These are phyloP conservation scores for Galeopsis tetrahit DNA, from an alignment of 257 asterid species.

Conservation along the genomic window DNA sequence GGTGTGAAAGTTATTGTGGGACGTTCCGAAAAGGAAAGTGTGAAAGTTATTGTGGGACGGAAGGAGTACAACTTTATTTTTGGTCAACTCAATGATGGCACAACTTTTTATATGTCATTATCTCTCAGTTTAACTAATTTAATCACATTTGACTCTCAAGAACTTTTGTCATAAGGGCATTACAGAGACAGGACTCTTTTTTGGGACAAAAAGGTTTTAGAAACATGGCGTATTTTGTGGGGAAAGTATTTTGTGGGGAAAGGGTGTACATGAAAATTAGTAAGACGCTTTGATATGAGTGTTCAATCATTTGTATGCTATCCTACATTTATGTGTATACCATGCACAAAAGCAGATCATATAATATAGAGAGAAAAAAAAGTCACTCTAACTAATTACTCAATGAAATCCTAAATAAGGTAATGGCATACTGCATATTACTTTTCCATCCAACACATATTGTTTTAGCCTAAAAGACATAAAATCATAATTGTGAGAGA, in stretches of 20 bases:
- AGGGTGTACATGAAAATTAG: not conserved
- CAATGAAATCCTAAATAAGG: conserved; percentile 17
- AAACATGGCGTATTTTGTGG: not conserved
- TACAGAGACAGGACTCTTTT: not conserved
- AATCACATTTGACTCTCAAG: not conserved
- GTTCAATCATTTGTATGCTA: not conserved
- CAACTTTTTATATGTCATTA: not conserved
- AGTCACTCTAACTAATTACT: conserved; percentile 23
- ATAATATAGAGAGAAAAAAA: not conserved
- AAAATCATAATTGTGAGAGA: conserved; percentile 28
- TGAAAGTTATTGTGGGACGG: no score
- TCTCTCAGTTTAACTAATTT: not conserved
- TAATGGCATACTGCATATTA: not conserved
- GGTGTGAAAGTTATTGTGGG: no score
- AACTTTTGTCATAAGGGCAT: not conserved
- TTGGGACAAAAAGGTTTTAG: not conserved
- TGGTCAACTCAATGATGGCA: not conserved
- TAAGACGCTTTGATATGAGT: conserved; percentile 20
- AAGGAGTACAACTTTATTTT: not conserved
- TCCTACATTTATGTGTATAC: conserved; percentile 8
- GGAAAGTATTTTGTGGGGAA: not conserved
- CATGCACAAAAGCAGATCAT: conserved; percentile 16
- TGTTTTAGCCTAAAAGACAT: conserved; percentile 15
- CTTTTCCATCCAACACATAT: conserved; percentile 13
- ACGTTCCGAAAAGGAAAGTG: no score